phyloP scores from a whole-genome alignment of 1,284 basidiomycete species.

The Rhodotorula sp. region DNA sequence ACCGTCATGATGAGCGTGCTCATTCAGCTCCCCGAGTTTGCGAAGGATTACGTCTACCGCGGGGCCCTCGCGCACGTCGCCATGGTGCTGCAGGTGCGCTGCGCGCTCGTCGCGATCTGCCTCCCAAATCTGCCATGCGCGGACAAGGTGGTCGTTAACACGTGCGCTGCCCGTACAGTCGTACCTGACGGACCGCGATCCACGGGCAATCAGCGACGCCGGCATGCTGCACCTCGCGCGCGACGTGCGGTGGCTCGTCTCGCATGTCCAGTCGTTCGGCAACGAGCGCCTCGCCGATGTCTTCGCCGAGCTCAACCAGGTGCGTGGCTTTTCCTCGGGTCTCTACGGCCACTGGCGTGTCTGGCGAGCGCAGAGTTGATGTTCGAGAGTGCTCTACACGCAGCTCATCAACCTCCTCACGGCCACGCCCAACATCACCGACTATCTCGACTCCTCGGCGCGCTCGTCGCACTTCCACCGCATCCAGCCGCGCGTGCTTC shows the following conservation, averaged over 20 bases:
- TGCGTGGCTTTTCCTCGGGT: conserved; percentile 53
- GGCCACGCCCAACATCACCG: conserved; percentile 65
- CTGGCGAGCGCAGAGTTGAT: conserved; percentile 1
- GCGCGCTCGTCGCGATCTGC: not conserved
- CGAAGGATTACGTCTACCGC: conserved; percentile 85
- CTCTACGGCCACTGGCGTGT: not conserved
- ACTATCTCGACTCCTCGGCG: conserved; percentile 73
- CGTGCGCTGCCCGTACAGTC: conserved; percentile 57
- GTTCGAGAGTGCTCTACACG: not conserved
- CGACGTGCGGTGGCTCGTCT: conserved; percentile 43
- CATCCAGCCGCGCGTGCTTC: conserved; percentile 73
- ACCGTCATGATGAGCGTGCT: conserved; percentile 93
- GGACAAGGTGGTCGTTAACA: too few relatives aligned
- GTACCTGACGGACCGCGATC: conserved; percentile 72
- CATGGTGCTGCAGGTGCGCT: conserved; percentile 73
- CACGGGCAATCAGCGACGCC: conserved; percentile 82
- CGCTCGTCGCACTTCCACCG: conserved; percentile 70
- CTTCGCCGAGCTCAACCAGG: conserved; percentile 77
- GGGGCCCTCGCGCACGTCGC: conserved; percentile 84
- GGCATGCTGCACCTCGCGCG: conserved; percentile 53
- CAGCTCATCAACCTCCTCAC: conserved; percentile 79
- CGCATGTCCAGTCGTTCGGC: conserved; percentile 33
- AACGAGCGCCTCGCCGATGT: conserved; percentile 64
- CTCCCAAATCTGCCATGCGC: too few relatives aligned
- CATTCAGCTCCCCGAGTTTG: conserved; percentile 68